Evolutionary conservation across 352 stramenopile genomes (phyloP).

Genomic region (Pythium rishiriense): DNA sequence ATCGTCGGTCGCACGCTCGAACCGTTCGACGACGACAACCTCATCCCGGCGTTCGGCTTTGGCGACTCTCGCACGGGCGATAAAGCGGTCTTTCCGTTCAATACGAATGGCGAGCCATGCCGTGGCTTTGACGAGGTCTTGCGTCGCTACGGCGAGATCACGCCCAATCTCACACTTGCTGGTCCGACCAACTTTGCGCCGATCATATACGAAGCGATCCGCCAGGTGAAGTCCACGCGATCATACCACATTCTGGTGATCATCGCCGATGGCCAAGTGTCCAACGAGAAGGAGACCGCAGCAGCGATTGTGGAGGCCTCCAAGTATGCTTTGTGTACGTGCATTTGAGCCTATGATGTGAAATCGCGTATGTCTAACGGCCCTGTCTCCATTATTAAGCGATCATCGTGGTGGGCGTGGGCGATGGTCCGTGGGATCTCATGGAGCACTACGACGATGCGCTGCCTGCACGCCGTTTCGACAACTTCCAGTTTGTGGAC

Average conservation of each 20-base stretch:
- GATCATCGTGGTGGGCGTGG: conserved; percentile 76
- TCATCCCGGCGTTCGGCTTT: conserved; percentile 79
- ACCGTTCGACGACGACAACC: conserved; percentile 66
- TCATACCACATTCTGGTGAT: conserved; percentile 79
- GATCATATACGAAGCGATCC: conserved; percentile 73
- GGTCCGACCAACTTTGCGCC: conserved; percentile 82
- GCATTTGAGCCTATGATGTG: not conserved
- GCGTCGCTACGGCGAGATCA: conserved; percentile 52
- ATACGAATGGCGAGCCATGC: conserved; percentile 38
- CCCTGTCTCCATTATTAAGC: conserved; percentile 29
- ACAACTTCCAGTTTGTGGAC: conserved; percentile 85
- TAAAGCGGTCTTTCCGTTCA: conserved; percentile 57
- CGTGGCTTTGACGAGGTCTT: conserved; percentile 60
- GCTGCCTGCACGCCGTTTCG: conserved; percentile 56
- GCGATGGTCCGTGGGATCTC: conserved; percentile 71
- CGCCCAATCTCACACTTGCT: conserved; percentile 44
- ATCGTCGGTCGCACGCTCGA: conserved; percentile 70
- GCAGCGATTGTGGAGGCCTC: conserved; percentile 70
- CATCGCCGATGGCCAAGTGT: conserved; percentile 76
- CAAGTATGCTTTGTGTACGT: conserved; percentile 70
- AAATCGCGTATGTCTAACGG: not conserved
- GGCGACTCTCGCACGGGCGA: conserved; percentile 58
- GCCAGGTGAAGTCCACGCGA: conserved; percentile 42
- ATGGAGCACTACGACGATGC: conserved; percentile 69
- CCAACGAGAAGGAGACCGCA: conserved; percentile 58